Evolutionary conservation across 1,139 yeast species (phyloP).

Genomic region (Yamadazyma diospyri): DNA sequence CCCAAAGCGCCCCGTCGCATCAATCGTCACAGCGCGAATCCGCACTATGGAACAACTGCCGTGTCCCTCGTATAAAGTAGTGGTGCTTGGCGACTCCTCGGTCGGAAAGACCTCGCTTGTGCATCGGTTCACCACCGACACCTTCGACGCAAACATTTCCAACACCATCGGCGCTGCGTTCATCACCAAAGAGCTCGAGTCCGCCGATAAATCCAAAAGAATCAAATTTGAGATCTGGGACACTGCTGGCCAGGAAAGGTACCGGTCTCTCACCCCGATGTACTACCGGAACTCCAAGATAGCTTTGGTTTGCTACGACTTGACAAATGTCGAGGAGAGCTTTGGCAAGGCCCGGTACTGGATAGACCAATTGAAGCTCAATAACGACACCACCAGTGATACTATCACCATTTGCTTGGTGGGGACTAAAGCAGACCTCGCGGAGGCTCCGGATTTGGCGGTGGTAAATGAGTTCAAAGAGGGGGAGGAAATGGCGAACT

Average conservation of each 20-base stretch:
- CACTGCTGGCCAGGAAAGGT: constrained; percentile 52
- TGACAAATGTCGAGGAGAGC: constrained; percentile 29
- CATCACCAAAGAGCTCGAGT: constrained; percentile 33
- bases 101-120: constrained; percentile 47
- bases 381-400: constrained; percentile 17
- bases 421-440: constrained; percentile 34
- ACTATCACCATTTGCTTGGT: constrained; percentile 24
- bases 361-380: constrained; percentile 39
- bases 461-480: constrained; percentile 11
- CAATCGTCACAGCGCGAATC: not conserved
- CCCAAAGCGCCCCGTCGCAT: too few relatives aligned
- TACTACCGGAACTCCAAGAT: constrained; percentile 44
- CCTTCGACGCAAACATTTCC: constrained; percentile 35
- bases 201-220: constrained; percentile 15
- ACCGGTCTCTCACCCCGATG: constrained; percentile 48
- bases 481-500: constrained; percentile 17
- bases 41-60: constrained; percentile 4
- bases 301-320: constrained; percentile 40
- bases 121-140: constrained; percentile 37
- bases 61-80: constrained; percentile 29
- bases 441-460: constrained; percentile 5
- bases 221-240: constrained; percentile 49
- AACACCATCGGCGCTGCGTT: constrained; percentile 52
- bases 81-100: constrained; percentile 45
- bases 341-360: constrained; percentile 42